phyloP scores from a whole-genome alignment of 768 basidiomycete species.

The Coprinellus aureogranulatus region DNA sequence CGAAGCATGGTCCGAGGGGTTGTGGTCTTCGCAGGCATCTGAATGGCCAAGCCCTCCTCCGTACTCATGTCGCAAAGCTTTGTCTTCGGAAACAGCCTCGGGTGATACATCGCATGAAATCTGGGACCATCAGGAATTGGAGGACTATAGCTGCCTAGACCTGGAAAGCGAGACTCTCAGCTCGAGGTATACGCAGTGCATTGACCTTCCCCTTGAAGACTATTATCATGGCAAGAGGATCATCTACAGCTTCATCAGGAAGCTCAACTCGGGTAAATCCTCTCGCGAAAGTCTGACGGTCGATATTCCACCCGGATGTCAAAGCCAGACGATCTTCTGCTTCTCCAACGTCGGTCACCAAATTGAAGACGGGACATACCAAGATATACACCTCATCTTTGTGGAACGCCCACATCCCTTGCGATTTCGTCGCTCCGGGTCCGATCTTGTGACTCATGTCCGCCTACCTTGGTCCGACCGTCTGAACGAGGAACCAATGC shows the following conservation, averaged over 20 bases:
- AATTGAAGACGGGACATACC: background rate
- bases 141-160: background rate
- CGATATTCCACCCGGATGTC: background rate
- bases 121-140: background rate
- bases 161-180: background rate
- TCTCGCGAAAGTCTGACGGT: background rate
- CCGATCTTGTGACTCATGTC: background rate
- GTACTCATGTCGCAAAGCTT: background rate
- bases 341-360: slow-evolving; percentile 3
- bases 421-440: background rate
- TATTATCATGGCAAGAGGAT: slow-evolving; percentile 4
- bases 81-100: background rate
- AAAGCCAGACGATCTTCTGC: background rate
- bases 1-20: background rate
- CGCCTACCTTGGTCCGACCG: slow-evolving; percentile 6
- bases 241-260: background rate
- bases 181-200: background rate
- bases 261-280: background rate
- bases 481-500: background rate
- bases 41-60: background rate
- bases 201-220: slow-evolving; percentile 1
- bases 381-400: slow-evolving; percentile 6
- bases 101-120: background rate
- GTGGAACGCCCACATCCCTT: background rate
- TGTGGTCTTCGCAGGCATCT: background rate